These are phyloP conservation scores for Vachellia collinsii DNA, from an alignment of 306 rosid genomes.

Conservation along the genomic window DNA sequence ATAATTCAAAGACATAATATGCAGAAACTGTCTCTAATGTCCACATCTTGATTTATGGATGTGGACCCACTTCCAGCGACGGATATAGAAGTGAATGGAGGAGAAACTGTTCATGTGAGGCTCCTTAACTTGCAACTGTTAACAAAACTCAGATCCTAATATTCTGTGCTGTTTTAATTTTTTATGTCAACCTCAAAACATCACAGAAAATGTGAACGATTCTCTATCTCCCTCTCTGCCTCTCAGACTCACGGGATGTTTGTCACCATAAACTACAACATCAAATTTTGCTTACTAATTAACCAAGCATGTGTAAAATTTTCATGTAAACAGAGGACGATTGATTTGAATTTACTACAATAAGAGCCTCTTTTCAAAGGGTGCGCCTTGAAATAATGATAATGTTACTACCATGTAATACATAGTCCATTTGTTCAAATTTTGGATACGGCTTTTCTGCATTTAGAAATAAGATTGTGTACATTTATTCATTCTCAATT, in stretches of 20 bases:
- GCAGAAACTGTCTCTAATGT: slow-evolving; percentile 48
- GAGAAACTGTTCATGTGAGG: slow-evolving; percentile 95
- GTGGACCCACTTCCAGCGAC: slow-evolving; percentile 84
- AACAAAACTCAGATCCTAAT: slow-evolving; percentile 57
- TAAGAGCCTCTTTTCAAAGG: too few relatives aligned
- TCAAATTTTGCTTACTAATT: not conserved
- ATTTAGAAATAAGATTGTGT: too few relatives aligned
- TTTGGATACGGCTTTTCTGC: too few relatives aligned
- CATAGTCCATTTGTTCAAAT: too few relatives aligned
- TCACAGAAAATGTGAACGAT: slow-evolving; percentile 37
- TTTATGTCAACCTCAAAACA: slow-evolving; percentile 52
- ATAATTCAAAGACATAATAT: not conserved
- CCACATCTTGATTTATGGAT: slow-evolving; percentile 74
- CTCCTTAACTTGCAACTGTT: slow-evolving; percentile 80
- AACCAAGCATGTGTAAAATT: not conserved
- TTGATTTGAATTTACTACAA: not conserved
- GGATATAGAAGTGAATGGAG: slow-evolving; percentile 67
- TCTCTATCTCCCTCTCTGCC: slow-evolving; percentile 46
- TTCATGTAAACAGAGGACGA: not conserved
- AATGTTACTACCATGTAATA: too few relatives aligned
- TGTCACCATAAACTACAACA: slow-evolving; percentile 36
- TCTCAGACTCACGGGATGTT: slow-evolving; percentile 45
- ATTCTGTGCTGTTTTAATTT: slow-evolving; percentile 46
- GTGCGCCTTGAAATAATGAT: too few relatives aligned
- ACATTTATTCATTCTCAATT: too few relatives aligned